Base-by-base conservation (phyloP, 805 yeast species). In the Ogataea chonburiensis region DNA sequence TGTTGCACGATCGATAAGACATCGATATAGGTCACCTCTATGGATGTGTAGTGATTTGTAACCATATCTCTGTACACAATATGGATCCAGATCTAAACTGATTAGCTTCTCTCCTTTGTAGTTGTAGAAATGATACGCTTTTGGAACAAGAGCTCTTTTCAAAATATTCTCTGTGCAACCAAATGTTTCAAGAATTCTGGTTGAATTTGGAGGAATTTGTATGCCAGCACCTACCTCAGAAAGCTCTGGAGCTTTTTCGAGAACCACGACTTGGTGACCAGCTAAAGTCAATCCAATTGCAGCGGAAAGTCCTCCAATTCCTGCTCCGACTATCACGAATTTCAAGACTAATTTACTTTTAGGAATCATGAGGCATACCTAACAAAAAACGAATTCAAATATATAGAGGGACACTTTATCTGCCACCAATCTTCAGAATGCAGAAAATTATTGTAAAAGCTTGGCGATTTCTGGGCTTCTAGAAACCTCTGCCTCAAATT, bases 301-400 rank as follows among this genome's bases (percentile, higher is more conserved):
- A 3, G 57, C 53, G 11, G 58, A 35, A 10, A 58, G 34, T 5
- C 63, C 63, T 5, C 60, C 63, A 17, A 58, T 42, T 4, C 63
- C 63, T n/a, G 56, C 63, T 6, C 61, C 61, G n/a, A 55, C 55
- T 8, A 56, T 37, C 13, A 56, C 41, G 12, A 48, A 37, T 8
- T 34, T 28, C 21, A 48, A 37, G 13, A 15, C 6, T 5, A 37
- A 15, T 5, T 17, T 17, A 22, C 35, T 31, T 8, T 17, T 10
- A 8, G 40, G 40, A 26, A 37, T 31, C 39, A 35, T 35, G 12
- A 22, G 17, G 9, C 11, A 5, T 12, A 5, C 4, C 10, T 7
- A 12, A 12, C 11, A 21, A 12, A 3, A 15, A 22, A 21, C 11
- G 11, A 21, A 14, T 21, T n/a, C 8, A 23, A 18, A 12, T 12